Evolutionary conservation across 495 filamentous ascomycete species (phyloP).

Genomic region (Tuber umbilicatum): DNA sequence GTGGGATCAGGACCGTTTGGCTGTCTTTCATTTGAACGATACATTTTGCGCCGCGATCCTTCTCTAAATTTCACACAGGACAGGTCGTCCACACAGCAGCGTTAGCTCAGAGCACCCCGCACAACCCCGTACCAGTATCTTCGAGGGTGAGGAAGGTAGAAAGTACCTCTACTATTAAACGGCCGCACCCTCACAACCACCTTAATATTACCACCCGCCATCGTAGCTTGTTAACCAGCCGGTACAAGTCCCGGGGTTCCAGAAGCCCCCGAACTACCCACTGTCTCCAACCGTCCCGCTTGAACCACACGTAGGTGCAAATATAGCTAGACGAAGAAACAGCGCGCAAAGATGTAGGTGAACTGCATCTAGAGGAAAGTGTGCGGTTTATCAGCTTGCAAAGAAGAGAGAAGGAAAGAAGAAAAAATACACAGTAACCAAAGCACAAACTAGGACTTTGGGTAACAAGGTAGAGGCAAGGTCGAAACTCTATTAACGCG

Average conservation of each 20-base stretch:
- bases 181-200: slow-evolving; percentile 94
- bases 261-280: slow-evolving; percentile 15
- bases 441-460: not conserved
- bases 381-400: not conserved
- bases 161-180: slow-evolving; percentile 82
- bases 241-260: slow-evolving; percentile 18
- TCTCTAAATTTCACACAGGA: slow-evolving; percentile 50
- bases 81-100: not conserved
- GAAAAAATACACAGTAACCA: not conserved
- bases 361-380: not conserved
- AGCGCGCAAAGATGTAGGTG: not conserved
- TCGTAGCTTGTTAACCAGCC: slow-evolving; percentile 4
- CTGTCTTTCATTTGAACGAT: slow-evolving; percentile 91
- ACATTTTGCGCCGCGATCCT: slow-evolving; percentile 87
- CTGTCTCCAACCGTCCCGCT: slow-evolving; percentile 18
- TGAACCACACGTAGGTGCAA: not conserved
- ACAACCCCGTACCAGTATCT: slow-evolving; percentile 19
- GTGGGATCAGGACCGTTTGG: slow-evolving; percentile 81
- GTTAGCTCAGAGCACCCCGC: slow-evolving; percentile 26
- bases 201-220: slow-evolving; percentile 94
- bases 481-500: not conserved
- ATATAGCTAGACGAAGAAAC: not conserved
- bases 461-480: not conserved
- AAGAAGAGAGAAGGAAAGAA: not conserved
- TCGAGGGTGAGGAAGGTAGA: slow-evolving; percentile 32